Evolutionary conservation across 192 early-diverging fungal genomes (phyloP).

Genomic region (Linnemannia exigua): DNA sequence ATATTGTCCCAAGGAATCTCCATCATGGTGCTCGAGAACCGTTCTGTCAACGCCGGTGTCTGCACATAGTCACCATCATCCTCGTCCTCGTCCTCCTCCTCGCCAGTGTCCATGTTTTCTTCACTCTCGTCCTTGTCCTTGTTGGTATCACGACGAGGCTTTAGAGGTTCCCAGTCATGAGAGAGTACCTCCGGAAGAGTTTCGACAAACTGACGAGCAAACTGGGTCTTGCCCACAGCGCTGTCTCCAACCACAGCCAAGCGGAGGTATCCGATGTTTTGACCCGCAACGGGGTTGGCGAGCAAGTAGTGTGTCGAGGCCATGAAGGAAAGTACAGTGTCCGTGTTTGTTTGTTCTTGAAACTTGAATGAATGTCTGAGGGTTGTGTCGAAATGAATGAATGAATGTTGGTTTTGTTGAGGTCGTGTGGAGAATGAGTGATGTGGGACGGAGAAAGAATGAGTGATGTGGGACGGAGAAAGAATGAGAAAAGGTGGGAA

Average conservation of each 20-base stretch:
- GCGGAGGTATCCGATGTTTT: conserved; percentile 59
- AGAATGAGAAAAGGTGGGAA: conserved; percentile 4
- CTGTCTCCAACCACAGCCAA: conserved; percentile 58
- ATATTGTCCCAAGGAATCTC: conserved; percentile 59
- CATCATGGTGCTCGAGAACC: conserved; percentile 58
- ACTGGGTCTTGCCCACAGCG: conserved; percentile 55
- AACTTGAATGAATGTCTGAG: background rate
- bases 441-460: conserved; percentile 2
- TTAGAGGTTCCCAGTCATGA: conserved; percentile 35
- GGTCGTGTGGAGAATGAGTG: too few relatives aligned
- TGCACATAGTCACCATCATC: conserved; percentile 33
- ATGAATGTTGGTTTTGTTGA: conserved; percentile 1
- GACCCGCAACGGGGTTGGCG: conserved; percentile 52
- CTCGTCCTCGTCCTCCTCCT: conserved; percentile 12
- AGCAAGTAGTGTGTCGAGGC: conserved; percentile 25
- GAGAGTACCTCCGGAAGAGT: conserved; percentile 53
- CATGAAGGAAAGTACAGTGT: conserved; percentile 9
- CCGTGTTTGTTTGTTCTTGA: background rate
- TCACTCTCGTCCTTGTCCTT: background rate
- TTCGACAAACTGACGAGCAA: conserved; percentile 47
- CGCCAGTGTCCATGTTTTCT: background rate
- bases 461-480: background rate
- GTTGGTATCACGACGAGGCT: background rate
- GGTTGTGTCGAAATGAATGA: background rate
- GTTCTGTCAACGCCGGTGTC: conserved; percentile 32